These are phyloP conservation scores for Leccinum pellstonianum DNA, from an alignment of 768 basidiomycete genomes.

Conservation along the genomic window DNA sequence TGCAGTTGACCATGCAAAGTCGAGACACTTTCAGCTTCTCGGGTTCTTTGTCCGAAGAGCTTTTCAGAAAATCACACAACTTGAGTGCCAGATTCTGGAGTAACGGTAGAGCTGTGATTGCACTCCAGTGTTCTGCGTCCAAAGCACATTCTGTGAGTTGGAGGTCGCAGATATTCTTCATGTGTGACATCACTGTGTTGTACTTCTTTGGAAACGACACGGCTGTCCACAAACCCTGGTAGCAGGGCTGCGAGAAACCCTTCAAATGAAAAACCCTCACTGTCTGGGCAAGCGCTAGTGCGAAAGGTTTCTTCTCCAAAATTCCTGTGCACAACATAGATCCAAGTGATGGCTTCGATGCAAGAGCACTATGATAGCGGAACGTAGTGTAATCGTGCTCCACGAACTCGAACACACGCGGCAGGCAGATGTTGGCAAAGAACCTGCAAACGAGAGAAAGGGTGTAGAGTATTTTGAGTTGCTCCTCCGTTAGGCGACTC, in stretches of 20 bases:
- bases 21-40: background rate
- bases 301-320: background rate
- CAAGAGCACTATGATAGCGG: background rate
- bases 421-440: too few relatives aligned
- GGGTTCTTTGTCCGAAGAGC: background rate
- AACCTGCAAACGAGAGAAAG: too few relatives aligned
- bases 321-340: background rate
- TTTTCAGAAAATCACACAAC: background rate
- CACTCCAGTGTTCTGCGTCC: constrained; percentile 14
- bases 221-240: background rate
- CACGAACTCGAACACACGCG: too few relatives aligned
- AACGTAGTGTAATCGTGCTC: too few relatives aligned
- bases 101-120: constrained; percentile 7
- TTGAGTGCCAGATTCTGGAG: constrained; percentile 21
- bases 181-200: constrained; percentile 4
- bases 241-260: background rate
- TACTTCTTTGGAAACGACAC: background rate
- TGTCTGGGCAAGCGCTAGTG: background rate
- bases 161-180: constrained; percentile 20
- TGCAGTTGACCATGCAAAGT: background rate
- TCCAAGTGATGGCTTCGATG: background rate
- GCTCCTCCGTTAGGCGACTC: too few relatives aligned
- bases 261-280: constrained; percentile 1
- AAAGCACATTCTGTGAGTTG: constrained; percentile 8
- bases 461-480: too few relatives aligned